These are phyloP conservation scores for Leptomonas pyrrhocoris DNA, from an alignment of 208 protist species.

Conservation along the genomic window DNA sequence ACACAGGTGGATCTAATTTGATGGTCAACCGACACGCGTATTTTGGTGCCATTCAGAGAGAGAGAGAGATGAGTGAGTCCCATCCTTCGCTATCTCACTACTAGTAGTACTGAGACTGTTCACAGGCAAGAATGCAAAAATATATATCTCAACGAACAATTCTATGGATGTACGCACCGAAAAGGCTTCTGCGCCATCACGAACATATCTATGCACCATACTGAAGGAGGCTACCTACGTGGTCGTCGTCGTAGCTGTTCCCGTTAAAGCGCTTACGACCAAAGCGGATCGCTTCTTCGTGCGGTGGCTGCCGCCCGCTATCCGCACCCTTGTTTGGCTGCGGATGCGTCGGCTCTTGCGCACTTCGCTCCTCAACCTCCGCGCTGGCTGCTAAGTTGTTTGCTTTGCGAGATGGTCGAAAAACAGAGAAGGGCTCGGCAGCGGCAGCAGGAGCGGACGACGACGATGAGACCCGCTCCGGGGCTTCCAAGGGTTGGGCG, in stretches of 20 bases:
- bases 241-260: slow-evolving; percentile 34
- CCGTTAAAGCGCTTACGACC: slow-evolving; percentile 27
- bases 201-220: slow-evolving; percentile 6
- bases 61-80: no score
- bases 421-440: neutral
- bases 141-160: no score
- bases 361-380: no score
- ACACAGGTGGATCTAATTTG: no score
- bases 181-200: neutral
- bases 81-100: no score
- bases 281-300: slow-evolving; percentile 28
- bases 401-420: neutral
- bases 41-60: no score
- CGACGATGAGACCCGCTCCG: neutral
- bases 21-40: no score
- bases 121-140: no score
- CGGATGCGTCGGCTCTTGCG: no score
- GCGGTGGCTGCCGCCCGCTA: neutral
- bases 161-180: no score
- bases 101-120: no score
- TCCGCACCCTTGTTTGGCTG: neutral
- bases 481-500: slow-evolving; percentile 27
- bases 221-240: slow-evolving; percentile 38
- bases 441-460: neutral
- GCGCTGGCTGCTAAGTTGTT: no score